Base-by-base conservation (phyloP, 2,329 filamentous ascomycete genomes). In the Neofusicoccum ribis region DNA sequence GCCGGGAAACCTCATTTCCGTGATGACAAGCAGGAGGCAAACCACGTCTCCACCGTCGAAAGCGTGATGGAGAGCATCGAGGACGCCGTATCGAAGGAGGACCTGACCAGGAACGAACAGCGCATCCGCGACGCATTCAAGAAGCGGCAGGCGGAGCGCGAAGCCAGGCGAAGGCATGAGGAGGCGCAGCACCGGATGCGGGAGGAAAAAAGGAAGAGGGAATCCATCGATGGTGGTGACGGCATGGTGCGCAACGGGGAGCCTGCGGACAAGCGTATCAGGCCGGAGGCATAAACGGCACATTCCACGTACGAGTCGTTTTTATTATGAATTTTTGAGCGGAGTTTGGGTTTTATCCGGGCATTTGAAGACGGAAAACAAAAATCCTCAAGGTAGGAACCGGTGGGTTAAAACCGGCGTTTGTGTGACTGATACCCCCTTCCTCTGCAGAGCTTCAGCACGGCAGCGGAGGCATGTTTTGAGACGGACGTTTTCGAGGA, bases 11-110 rank as follows among this genome's bases (percentile, higher is more conserved):
- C 95, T 70, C 88, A 93, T 36, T 94, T 97, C 78, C 86, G 95
- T 61, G 93, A 98, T 72, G 95, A 99, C 78, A 99, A 99, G 80
- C 82, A 84, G 34, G 90, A 97, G 70, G 93, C 91, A 0, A 99
- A 99, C 73, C 93, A 98, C 78, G 89, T 91, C 66, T 88, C 83
- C 17, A 94, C 91, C 0, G 92, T 97, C 1, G 83, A 88, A 31
- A 96, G 91, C 74, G 95, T 99, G 3, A 84, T 97, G 66, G 89
- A 94, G 69, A 96, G 92, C 77, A 98, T 99, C 70, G 85, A 88
- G 67, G 92, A 97, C 72, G 88, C 88, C 1, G 92, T 99, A 11
- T 91, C 88, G 0, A 88, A 97, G 78, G 84, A 91, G 65, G 93
- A 99, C 73, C 83, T 99, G 39, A 84, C 93, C 51, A 84, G 80